Evolutionary conservation across 1,139 yeast species (phyloP).

Genomic region (Scheffersomyces illinoinensis): DNA sequence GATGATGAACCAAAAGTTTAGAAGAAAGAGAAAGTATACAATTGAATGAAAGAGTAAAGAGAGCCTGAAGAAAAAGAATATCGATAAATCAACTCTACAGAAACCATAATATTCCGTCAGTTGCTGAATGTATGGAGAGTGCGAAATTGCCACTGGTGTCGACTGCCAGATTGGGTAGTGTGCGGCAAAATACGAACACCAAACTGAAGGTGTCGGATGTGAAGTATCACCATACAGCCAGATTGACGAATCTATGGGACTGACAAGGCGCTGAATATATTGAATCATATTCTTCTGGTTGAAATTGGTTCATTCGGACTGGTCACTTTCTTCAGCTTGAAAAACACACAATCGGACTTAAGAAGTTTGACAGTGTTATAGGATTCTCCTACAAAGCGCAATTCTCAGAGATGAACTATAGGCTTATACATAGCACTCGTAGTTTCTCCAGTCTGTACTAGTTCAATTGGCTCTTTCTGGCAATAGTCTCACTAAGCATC

Average conservation of each 20-base stretch:
- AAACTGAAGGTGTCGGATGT: neutral
- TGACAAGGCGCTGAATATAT: neutral
- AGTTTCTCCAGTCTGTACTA: neutral
- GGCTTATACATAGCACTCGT: neutral
- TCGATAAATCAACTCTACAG: neutral
- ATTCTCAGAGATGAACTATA: no score
- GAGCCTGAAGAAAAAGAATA: neutral
- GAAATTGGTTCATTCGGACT: no score
- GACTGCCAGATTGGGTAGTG: neutral
- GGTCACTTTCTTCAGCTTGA: no score
- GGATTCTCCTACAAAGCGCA: no score
- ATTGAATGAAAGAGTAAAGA: conserved; percentile 3
- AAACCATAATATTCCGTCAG: neutral
- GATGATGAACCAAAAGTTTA: neutral
- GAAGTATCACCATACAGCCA: neutral
- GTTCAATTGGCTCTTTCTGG: no score
- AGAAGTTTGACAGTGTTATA: neutral
- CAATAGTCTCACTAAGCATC: no score
- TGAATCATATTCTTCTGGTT: neutral
- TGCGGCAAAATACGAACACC: neutral
- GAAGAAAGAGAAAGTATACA: neutral
- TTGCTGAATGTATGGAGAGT: neutral
- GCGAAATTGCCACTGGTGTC: neutral
- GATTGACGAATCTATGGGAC: neutral
- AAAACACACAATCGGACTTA: neutral